phyloP scores from a whole-genome alignment of 805 yeast species.

The Wickerhamomyces tratensis region DNA sequence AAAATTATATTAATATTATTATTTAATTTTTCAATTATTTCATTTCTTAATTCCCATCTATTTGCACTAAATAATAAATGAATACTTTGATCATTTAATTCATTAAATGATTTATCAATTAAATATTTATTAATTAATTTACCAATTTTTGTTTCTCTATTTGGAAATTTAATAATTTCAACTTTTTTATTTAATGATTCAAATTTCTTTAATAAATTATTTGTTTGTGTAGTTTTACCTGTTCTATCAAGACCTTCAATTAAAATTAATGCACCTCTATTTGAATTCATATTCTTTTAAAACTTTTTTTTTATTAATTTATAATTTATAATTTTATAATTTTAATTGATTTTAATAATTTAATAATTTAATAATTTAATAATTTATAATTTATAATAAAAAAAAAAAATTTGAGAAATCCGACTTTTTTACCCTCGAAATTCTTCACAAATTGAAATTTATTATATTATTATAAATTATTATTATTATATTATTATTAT shows the following conservation, averaged over 20 bases:
- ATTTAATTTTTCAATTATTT: slow-evolving; percentile 33
- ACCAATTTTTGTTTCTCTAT: slow-evolving; percentile 78
- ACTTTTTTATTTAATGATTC: slow-evolving; percentile 24
- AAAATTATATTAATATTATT: slow-evolving; percentile 54
- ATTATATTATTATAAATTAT: no score
- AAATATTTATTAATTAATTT: slow-evolving; percentile 66
- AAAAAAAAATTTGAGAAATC: no score
- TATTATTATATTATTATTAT: no score
- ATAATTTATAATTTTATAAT: no score
- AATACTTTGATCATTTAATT: slow-evolving; percentile 66
- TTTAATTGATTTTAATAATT: no score
- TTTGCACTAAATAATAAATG: slow-evolving; percentile 89
- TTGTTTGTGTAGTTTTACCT: slow-evolving; percentile 85
- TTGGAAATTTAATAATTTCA: slow-evolving; percentile 67
- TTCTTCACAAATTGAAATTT: no score
- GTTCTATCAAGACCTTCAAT: slow-evolving; percentile 93
- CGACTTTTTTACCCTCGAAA: no score
- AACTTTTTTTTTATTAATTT: not conserved
- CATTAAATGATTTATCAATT: slow-evolving; percentile 30
- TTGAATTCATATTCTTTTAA: not conserved
- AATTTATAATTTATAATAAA: no score
- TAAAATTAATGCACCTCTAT: slow-evolving; percentile 65
- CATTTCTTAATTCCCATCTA: slow-evolving; percentile 73
- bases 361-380: no score
- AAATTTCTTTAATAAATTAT: slow-evolving; percentile 24